Conservation (phyloP, 2,329 filamentous ascomycete species). For the Pseudogymnoascus sp. region DNA sequence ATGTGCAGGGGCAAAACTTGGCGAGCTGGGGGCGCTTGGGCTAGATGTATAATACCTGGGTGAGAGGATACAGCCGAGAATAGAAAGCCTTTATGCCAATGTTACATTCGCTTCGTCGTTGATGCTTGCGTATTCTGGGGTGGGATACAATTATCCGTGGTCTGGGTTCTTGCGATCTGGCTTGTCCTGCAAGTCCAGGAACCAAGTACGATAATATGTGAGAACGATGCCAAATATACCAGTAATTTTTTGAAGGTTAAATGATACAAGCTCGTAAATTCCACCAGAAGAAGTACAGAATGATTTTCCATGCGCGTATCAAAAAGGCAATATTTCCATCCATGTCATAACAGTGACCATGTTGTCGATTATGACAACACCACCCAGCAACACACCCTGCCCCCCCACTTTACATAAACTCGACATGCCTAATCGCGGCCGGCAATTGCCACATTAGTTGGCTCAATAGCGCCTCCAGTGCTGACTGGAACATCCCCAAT, state of each 20-base stretch:
- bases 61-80: conserved; percentile 8
- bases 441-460: not conserved
- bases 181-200: too few relatives aligned
- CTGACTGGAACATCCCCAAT: not conserved
- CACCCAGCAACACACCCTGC: not conserved
- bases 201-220: not conserved
- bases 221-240: not conserved
- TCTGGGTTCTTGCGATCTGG: not conserved
- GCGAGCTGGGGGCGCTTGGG: conserved; percentile 15
- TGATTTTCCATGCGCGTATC: not conserved
- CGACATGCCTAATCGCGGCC: not conserved
- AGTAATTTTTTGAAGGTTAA: not conserved
- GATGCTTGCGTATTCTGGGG: not conserved
- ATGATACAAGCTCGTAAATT: not conserved
- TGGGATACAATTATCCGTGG: not conserved
- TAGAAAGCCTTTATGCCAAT: not conserved
- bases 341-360: not conserved
- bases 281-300: not conserved
- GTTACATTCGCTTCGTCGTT: not conserved
- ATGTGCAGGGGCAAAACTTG: conserved; percentile 12
- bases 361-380: not conserved
- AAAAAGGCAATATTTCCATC: not conserved
- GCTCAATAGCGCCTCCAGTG: not conserved
- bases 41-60: conserved; percentile 24
- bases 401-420: not conserved